Conservation (phyloP, 2,329 filamentous ascomycete genomes). For the Colletotrichum lupini region DNA sequence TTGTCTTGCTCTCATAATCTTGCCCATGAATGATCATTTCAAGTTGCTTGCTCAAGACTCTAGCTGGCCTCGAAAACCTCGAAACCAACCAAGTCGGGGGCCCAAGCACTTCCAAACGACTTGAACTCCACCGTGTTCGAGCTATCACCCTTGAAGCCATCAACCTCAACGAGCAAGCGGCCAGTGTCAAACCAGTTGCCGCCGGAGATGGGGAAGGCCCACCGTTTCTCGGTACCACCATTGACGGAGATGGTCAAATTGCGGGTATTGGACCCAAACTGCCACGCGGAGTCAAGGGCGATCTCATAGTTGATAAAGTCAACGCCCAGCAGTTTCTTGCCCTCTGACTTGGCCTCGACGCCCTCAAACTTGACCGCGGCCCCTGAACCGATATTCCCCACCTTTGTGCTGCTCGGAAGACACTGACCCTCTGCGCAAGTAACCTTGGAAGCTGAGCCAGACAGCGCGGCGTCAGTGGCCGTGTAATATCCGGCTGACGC, state of each 20-base stretch:
- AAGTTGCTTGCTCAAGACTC: no score
- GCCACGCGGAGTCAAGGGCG: constrained; percentile 45
- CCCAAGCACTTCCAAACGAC: constrained; percentile 38
- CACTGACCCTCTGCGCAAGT: constrained; percentile 53
- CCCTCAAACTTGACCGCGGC: constrained; percentile 50
- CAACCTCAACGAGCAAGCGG: constrained; percentile 54
- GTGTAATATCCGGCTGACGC: constrained; percentile 55
- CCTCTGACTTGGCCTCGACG: constrained; percentile 43
- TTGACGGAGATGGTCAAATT: constrained; percentile 64
- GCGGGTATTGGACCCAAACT: constrained; percentile 57
- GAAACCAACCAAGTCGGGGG: constrained; percentile 57
- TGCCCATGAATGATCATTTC: background rate
- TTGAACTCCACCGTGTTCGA: constrained; percentile 51
- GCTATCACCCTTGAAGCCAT: constrained; percentile 55
- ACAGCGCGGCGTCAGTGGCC: constrained; percentile 46
- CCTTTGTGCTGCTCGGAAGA: constrained; percentile 54
- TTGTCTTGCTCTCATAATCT: background rate
- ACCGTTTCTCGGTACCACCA: constrained; percentile 50
- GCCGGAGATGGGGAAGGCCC: constrained; percentile 62
- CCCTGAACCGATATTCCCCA: constrained; percentile 49
- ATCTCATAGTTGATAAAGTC: constrained; percentile 65
- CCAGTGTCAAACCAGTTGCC: constrained; percentile 62
- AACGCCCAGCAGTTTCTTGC: constrained; percentile 54
- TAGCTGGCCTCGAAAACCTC: constrained; percentile 38
- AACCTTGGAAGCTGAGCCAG: constrained; percentile 47